A percentile compares a stretch with the other conserved stretches of the same genome.
Conservation (phyloP, 371 early-diverging fungal genomes). For the Rhizopus stolonifer region DNA sequence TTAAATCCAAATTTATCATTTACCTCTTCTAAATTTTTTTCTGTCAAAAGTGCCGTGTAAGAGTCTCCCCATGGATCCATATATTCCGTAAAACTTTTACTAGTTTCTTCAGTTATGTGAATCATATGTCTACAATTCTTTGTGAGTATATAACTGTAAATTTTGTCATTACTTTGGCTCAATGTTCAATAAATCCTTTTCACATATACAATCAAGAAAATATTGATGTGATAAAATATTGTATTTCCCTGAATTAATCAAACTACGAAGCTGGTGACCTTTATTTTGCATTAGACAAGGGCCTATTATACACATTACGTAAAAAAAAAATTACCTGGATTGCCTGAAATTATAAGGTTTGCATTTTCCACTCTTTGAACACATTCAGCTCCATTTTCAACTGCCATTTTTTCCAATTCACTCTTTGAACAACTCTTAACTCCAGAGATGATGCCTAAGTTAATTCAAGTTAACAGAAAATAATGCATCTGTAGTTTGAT, state of each 20-base stretch:
- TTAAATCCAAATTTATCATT: background rate
- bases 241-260: conserved; percentile 48
- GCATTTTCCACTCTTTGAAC: conserved; percentile 43
- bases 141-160: background rate
- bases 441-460: conserved; percentile 19
- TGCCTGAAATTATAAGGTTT: conserved; percentile 49
- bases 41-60: conserved; percentile 58
- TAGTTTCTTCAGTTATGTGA: conserved; percentile 51
- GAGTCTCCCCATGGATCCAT: conserved; percentile 73
- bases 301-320: background rate
- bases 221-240: conserved; percentile 57
- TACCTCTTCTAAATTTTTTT: conserved; percentile 25
- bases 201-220: conserved; percentile 60
- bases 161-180: conserved; percentile 51
- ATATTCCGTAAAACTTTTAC: conserved; percentile 36
- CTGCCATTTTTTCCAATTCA: conserved; percentile 57
- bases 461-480: background rate
- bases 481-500: background rate
- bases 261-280: conserved; percentile 50
- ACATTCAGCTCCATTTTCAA: conserved; percentile 63
- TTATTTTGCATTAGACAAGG: background rate
- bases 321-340: conserved; percentile 27
- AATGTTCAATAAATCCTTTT: conserved; percentile 50
- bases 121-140: conserved; percentile 54
- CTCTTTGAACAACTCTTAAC: conserved; percentile 42